These are phyloP conservation scores for Helotiales sp. DNA, from an alignment of 2,329 filamentous ascomycete genomes.

Conservation along the genomic window DNA sequence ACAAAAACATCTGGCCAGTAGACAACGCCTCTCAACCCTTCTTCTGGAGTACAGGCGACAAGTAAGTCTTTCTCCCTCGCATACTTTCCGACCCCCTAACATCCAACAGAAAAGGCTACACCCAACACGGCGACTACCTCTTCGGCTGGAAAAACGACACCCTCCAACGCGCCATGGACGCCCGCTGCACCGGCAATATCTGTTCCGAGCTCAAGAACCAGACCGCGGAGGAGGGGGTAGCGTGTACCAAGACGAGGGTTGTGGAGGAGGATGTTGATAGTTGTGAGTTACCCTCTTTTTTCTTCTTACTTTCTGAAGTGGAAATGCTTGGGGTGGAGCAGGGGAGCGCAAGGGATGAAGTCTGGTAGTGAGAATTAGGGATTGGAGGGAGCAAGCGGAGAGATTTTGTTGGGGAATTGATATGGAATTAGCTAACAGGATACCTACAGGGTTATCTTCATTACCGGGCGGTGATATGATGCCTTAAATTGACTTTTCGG, in stretches of 20 bases:
- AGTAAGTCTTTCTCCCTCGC: not conserved
- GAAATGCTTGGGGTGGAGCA: no score
- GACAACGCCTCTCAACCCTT: not conserved
- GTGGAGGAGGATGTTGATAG: constrained; percentile 51
- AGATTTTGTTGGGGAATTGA: not conserved
- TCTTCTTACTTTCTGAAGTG: not conserved
- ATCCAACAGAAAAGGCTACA: constrained; percentile 40
- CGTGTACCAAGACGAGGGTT: constrained; percentile 47
- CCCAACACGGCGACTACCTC: constrained; percentile 57
- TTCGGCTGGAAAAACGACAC: constrained; percentile 57
- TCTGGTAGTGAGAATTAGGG: no score
- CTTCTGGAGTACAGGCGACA: not conserved
- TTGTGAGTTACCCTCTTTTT: constrained; percentile 40
- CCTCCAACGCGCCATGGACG: constrained; percentile 51
- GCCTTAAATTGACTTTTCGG: not conserved
- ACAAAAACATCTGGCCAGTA: not conserved
- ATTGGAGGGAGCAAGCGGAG: no score
- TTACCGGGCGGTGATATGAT: not conserved
- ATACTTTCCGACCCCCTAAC: not conserved
- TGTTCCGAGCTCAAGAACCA: constrained; percentile 46
- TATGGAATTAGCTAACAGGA: not conserved
- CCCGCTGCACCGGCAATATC: constrained; percentile 72
- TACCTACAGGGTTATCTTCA: not conserved
- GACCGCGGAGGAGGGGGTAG: constrained; percentile 44
- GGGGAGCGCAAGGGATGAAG: no score